A percentile compares a stretch with the other conserved stretches of the same genome.
Evolutionary conservation across 192 early-diverging fungal species (phyloP).

Genomic region (Chytriomyces sp.): DNA sequence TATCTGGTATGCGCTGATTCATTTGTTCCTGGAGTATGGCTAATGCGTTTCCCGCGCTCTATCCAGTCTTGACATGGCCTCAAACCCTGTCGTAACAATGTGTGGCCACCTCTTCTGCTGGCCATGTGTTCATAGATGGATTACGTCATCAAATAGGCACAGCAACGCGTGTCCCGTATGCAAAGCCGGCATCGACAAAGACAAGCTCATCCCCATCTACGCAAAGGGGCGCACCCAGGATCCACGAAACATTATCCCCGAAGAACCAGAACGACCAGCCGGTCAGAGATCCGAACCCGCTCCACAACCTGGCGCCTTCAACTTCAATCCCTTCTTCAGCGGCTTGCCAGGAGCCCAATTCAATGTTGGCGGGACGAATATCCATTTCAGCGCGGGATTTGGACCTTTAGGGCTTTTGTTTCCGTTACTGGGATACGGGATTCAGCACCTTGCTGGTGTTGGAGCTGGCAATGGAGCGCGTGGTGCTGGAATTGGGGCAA

Average conservation of each 20-base stretch:
- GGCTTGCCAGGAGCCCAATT: constrained; percentile 25
- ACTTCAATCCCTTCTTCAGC: constrained; percentile 26
- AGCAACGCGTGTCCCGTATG: constrained; percentile 55
- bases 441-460: not conserved
- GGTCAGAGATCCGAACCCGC: constrained; percentile 42
- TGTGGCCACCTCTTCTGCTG: constrained; percentile 62
- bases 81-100: constrained; percentile 52
- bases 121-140: constrained; percentile 48
- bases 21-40: not conserved
- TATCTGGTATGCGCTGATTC: constrained; percentile 34
- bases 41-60: not conserved
- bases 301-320: constrained; percentile 29
- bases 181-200: constrained; percentile 50
- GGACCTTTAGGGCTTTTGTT: constrained; percentile 75
- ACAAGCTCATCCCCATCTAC: constrained; percentile 54
- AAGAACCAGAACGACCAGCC: constrained; percentile 42
- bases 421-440: constrained; percentile 38
- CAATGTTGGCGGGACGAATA: constrained; percentile 36
- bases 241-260: constrained; percentile 32
- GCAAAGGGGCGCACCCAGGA: constrained; percentile 43
- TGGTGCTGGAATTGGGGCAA: constrained; percentile 13
- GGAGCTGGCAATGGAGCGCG: constrained; percentile 7
- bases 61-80: constrained; percentile 51
- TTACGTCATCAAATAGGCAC: constrained; percentile 21
- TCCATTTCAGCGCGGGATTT: constrained; percentile 59